Evolutionary conservation across 352 stramenopile genomes (phyloP).

Genomic region (Globisporangium acanthophoron): DNA sequence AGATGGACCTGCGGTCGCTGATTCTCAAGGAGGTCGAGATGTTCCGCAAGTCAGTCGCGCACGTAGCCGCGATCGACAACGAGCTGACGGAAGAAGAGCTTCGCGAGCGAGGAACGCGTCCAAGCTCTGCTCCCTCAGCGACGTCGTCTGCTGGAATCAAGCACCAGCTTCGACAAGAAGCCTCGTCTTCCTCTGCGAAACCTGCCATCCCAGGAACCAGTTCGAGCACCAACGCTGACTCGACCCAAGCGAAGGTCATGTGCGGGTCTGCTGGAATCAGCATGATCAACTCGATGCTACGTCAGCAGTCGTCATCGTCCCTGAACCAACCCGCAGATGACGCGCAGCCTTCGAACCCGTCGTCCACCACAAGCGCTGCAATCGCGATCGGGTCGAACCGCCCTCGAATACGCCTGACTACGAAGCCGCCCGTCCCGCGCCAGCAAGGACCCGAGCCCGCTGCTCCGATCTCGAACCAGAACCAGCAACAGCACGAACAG

Average conservation of each 20-base stretch:
- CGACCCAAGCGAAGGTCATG: constrained; percentile 14
- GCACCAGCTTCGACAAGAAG: constrained; percentile 6
- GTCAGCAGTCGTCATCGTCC: constrained; percentile 13
- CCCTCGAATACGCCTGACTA: constrained; percentile 34
- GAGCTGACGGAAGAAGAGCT: constrained; percentile 8
- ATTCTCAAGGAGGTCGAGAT: constrained; percentile 69
- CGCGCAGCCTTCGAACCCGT: background rate
- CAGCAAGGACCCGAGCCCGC: constrained; percentile 12
- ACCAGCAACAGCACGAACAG: background rate
- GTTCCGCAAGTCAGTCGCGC: constrained; percentile 28
- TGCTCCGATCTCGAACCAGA: constrained; percentile 13
- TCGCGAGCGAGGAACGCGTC: constrained; percentile 2
- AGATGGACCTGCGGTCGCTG: constrained; percentile 55
- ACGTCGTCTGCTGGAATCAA: background rate
- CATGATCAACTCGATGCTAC: constrained; percentile 39
- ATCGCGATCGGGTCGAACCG: constrained; percentile 46
- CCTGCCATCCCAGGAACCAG: background rate
- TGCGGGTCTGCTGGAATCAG: constrained; percentile 30
- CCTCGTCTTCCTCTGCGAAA: background rate
- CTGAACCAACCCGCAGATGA: constrained; percentile 11
- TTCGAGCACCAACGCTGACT: background rate
- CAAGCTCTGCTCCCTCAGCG: background rate
- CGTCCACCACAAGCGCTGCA: constrained; percentile 5
- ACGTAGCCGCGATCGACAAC: constrained; percentile 7
- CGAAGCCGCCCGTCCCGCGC: constrained; percentile 55